A percentile compares a stretch with the other conserved stretches of the same genome.
phyloP scores from a whole-genome alignment of 2,329 filamentous ascomycete species.

The Aspergillus sp. region DNA sequence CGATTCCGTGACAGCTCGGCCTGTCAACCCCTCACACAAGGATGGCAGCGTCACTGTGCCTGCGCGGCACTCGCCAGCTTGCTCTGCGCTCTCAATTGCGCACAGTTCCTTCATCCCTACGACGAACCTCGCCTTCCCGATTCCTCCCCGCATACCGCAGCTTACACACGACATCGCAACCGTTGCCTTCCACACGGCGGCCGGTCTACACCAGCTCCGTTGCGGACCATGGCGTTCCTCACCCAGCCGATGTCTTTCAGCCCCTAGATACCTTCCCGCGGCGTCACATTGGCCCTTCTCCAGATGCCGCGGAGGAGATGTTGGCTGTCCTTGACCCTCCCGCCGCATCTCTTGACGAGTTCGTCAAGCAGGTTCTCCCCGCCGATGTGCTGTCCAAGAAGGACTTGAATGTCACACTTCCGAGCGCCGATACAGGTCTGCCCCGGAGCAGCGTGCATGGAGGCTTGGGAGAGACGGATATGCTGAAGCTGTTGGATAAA shows the following conservation, averaged over 20 bases:
- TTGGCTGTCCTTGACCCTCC: conserved; percentile 77
- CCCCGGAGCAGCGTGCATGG: conserved; percentile 44
- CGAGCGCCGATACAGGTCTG: conserved; percentile 48
- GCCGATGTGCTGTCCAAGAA: conserved; percentile 73
- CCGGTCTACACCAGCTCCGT: conserved; percentile 86
- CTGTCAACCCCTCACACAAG: conserved; percentile 14
- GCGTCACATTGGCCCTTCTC: conserved; percentile 84
- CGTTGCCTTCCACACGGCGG: conserved; percentile 32
- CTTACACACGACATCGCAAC: conserved; percentile 34
- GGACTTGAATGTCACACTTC: conserved; percentile 62
- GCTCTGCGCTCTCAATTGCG: conserved; percentile 38
- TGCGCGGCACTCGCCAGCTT: conserved; percentile 42
- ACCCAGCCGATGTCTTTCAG: conserved; percentile 47
- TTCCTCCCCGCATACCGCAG: conserved; percentile 36
- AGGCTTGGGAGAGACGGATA: conserved; percentile 52
- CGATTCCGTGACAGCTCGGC: neutral
- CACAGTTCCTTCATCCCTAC: conserved; percentile 28
- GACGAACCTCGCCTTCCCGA: conserved; percentile 32
- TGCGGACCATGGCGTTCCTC: conserved; percentile 72
- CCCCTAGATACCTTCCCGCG: conserved; percentile 69
- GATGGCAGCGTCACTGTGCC: conserved; percentile 42
- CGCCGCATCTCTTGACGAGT: conserved; percentile 74
- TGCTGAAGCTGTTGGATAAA: conserved; percentile 45
- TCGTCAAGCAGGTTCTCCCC: conserved; percentile 83
- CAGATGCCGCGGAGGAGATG: conserved; percentile 74